Conservation (phyloP, 805 yeast genomes). For the Lachancea fermentati region DNA sequence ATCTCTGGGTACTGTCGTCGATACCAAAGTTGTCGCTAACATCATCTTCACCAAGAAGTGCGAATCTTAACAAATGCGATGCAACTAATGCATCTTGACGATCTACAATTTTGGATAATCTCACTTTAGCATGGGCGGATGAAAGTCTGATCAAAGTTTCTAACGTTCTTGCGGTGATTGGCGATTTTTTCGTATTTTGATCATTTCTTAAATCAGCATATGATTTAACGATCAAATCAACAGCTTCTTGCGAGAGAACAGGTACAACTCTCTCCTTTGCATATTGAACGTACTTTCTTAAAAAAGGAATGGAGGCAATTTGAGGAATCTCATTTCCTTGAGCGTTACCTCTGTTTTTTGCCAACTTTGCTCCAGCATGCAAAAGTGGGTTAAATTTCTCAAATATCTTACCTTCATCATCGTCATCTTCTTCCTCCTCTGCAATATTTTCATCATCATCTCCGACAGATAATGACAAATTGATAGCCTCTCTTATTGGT, state of each 20-base stretch:
- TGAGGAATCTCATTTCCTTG: conserved; percentile 36
- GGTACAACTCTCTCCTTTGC: conserved; percentile 88
- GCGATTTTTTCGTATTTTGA: conserved; percentile 76
- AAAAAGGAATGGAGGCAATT: conserved; percentile 71
- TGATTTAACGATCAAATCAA: conserved; percentile 71
- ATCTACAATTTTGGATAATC: conserved; percentile 71
- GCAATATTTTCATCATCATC: conserved; percentile 39
- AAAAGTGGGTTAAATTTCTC: conserved; percentile 78
- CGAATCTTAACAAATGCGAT: conserved; percentile 74
- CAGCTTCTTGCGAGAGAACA: conserved; percentile 67
- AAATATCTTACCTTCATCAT: conserved; percentile 56
- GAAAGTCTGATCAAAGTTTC: conserved; percentile 93
- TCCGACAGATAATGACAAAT: conserved; percentile 77
- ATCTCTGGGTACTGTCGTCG: conserved; percentile 27
- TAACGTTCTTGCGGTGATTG: conserved; percentile 96
- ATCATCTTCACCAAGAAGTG: conserved; percentile 51
- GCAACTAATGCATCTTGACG: conserved; percentile 80
- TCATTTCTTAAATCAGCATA: conserved; percentile 82
- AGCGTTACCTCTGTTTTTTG: conserved; percentile 32
- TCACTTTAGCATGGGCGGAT: conserved; percentile 95
- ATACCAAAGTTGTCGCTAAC: conserved; percentile 23
- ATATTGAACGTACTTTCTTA: conserved; percentile 88
- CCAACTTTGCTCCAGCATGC: conserved; percentile 68
- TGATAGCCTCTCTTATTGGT: conserved; percentile 76
- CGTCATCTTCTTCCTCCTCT: conserved; percentile 33